A percentile compares a stretch with the other conserved stretches of the same genome.
Evolutionary conservation across 2,329 filamentous ascomycete genomes (phyloP).

Genomic region (Microdochium bolleyi): DNA sequence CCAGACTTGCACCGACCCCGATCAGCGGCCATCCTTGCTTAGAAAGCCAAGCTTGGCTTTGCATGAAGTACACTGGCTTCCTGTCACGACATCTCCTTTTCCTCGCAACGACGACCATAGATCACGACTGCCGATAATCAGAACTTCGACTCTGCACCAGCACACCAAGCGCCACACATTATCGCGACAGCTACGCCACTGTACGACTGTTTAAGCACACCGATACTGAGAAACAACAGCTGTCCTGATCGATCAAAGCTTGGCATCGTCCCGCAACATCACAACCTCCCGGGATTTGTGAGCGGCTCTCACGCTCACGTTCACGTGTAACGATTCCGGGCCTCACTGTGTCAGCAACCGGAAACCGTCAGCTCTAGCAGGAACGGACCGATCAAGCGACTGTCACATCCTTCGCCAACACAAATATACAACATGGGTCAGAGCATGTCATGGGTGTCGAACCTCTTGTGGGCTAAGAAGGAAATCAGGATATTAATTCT

Average conservation of each 20-base stretch:
- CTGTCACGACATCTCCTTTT: slow-evolving; percentile 5
- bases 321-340: no score
- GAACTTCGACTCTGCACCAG: not conserved
- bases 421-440: slow-evolving; percentile 47
- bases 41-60: slow-evolving; percentile 9
- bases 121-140: not conserved
- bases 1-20: not conserved
- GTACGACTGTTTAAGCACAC: no score
- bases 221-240: no score
- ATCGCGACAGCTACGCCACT: no score
- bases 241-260: no score
- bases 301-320: no score
- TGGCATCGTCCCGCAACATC: no score
- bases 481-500: slow-evolving; percentile 95
- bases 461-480: slow-evolving; percentile 84
- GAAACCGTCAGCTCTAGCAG: no score
- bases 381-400: not conserved
- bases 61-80: slow-evolving; percentile 2
- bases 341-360: no score
- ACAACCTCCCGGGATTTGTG: no score
- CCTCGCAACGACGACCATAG: slow-evolving; percentile 1
- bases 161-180: no score
- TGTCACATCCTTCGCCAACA: not conserved
- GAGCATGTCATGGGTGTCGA: slow-evolving; percentile 61
- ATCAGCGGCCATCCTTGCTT: slow-evolving; percentile 10